Evolutionary conservation across 2,329 filamentous ascomycete species (phyloP), one percentile per base, ranked within the genome.

Genomic region (Hirsutella minnesotensis): DNA sequence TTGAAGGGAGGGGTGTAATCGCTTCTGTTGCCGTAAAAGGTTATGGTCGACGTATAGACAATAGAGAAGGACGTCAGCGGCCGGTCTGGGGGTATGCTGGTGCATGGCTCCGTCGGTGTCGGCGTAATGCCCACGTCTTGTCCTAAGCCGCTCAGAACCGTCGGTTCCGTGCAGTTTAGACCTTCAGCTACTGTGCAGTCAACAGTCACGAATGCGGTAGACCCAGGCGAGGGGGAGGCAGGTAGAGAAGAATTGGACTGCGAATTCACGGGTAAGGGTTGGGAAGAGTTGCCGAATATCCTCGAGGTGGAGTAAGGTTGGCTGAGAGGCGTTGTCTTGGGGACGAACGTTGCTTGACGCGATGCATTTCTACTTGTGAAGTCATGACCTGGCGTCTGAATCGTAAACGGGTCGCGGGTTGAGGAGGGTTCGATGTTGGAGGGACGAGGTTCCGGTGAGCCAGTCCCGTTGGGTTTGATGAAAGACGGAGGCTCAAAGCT

Each of bases 31-130:
- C 66, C 69, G 9, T 54, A 61, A 53, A 72, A 69, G 16, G 72
- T 75, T 40, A 67, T 59, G 2, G 72, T 75, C 19, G 65, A 58
- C 3, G 69, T 72, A 56, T 74, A 63, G 16, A 72, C 53, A 30
- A 74, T 60, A 3, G 63, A 66, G 53, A 64, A 71, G 9, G 63
- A 51, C 1, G 60, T 68, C 4, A 63, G 46, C 7, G 56, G 54
- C 37, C 63, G 59, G 18, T 3, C 4, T 16, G 52, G 44, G 5
- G 49, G 41, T 0, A 60, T 44, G n/a, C 53, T 51, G 12, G 60
- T 66, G 48, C 67, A 68, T 5, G 55, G 50, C 12, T 54, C 46
- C 12, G 49, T 47, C 3, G 29, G 38, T 41, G 48, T 47, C 22
- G 46, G 34, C 34, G 24, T 3, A 19, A n/a, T n/a, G 12, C 15